A percentile compares a stretch with the other conserved stretches of the same genome.
phyloP scores from a whole-genome alignment of 768 basidiomycete species.

The Artomyces pyxidatus region DNA sequence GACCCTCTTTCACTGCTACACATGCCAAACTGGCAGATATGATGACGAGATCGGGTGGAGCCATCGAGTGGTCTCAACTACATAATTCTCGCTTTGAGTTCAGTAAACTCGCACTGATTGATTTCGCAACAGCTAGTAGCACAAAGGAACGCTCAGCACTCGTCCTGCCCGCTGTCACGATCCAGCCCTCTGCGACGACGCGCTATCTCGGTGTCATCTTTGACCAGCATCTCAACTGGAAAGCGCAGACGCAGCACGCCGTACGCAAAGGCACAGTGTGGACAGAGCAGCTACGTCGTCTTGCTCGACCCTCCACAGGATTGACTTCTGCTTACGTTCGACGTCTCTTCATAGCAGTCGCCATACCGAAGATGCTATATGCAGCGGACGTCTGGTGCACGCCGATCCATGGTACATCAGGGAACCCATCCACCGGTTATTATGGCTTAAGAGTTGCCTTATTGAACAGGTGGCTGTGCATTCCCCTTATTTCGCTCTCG shows the following conservation, averaged over 20 bases:
- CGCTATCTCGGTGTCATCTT: constrained; percentile 26
- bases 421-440: too few species aligned
- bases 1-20: constrained; percentile 10
- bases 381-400: constrained; percentile 21
- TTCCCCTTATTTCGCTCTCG: too few species aligned
- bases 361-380: constrained; percentile 26
- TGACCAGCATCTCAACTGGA: constrained; percentile 23
- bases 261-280: constrained; percentile 19
- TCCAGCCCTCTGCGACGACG: constrained; percentile 13
- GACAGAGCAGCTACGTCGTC: constrained; percentile 14
- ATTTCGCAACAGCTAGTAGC: too few species aligned
- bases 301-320: constrained; percentile 19
- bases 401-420: too few species aligned
- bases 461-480: too few species aligned
- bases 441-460: too few species aligned
- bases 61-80: neutral
- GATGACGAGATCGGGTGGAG: neutral
- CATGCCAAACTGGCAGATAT: neutral
- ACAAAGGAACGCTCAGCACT: constrained; percentile 1
- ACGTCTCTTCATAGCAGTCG: constrained; percentile 21
- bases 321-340: constrained; percentile 11
- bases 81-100: neutral
- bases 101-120: too few species aligned
- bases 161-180: constrained; percentile 8
- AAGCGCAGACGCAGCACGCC: constrained; percentile 13